Percentiles rank a stretch among this genome's conserved stretches.
Conservation (phyloP, 352 stramenopile species). For the Phytophthora brassicae region DNA sequence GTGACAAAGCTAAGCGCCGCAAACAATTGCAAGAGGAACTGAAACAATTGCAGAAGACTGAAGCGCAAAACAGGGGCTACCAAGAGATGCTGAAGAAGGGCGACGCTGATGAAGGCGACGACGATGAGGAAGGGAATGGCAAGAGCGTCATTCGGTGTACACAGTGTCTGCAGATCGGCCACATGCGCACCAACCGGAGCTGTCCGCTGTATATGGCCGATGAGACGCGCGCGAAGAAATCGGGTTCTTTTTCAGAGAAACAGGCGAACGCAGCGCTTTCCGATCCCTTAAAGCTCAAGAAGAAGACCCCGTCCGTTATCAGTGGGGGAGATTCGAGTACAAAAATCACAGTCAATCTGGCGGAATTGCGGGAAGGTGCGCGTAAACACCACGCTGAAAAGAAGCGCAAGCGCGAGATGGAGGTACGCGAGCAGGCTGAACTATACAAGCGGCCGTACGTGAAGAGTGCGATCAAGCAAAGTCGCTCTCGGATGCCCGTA, state of each 20-base stretch:
- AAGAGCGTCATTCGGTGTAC: conserved; percentile 82
- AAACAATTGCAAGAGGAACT: conserved; percentile 86
- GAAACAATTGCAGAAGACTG: conserved; percentile 82
- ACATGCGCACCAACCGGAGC: conserved; percentile 86
- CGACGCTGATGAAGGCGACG: conserved; percentile 35
- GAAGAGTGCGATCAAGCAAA: conserved; percentile 72
- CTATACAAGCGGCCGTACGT: conserved; percentile 83
- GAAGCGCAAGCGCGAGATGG: conserved; percentile 77
- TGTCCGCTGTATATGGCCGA: conserved; percentile 84
- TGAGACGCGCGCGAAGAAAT: conserved; percentile 46
- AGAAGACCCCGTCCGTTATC: conserved; percentile 39
- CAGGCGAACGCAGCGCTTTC: conserved; percentile 34
- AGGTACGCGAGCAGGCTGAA: conserved; percentile 73
- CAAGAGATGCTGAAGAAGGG: conserved; percentile 33
- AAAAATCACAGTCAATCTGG: conserved; percentile 80
- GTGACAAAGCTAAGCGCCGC: conserved; percentile 79
- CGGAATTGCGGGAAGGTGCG: conserved; percentile 71
- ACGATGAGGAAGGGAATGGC: conserved; percentile 32
- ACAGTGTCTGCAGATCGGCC: conserved; percentile 72
- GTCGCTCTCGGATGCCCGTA: conserved; percentile 73
- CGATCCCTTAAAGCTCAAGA: conserved; percentile 69
- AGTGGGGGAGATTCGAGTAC: conserved; percentile 29
- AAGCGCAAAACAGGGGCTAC: conserved; percentile 83
- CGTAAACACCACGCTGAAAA: conserved; percentile 78
- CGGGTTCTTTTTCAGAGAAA: conserved; percentile 22